Percentiles rank a stretch among this genome's conserved stretches.
Evolutionary conservation across 1,139 yeast genomes (phyloP).

Genomic region (Groenewaldozyma auringiensis): DNA sequence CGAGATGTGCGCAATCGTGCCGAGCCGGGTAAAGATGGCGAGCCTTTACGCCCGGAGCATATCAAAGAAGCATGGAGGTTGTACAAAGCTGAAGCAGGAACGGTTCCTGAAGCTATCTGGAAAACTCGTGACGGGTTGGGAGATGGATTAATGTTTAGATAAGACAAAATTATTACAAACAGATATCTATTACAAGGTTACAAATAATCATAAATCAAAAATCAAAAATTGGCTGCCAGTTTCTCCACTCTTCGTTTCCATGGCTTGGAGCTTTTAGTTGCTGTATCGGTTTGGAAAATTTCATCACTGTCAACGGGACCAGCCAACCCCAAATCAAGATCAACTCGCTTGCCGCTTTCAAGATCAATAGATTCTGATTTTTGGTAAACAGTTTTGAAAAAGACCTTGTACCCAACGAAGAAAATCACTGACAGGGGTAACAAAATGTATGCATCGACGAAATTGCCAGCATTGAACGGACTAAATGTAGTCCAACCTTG

Average conservation of each 20-base stretch:
- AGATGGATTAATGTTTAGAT: constrained; percentile 61
- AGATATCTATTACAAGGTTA: too few species aligned
- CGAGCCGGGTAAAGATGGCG: constrained; percentile 28
- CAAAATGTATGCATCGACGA: constrained; percentile 59
- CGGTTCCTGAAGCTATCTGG: constrained; percentile 61
- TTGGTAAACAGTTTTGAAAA: constrained; percentile 40
- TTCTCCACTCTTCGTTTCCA: not conserved
- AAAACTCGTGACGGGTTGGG: constrained; percentile 64
- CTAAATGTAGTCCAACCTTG: constrained; percentile 63
- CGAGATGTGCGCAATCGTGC: constrained; percentile 43
- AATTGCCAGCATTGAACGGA: constrained; percentile 52
- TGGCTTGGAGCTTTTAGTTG: too few species aligned
- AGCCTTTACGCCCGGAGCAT: constrained; percentile 75
- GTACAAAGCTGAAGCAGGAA: constrained; percentile 56
- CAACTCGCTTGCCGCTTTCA: constrained; percentile 32
- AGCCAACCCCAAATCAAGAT: too few species aligned
- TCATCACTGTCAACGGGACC: not conserved
- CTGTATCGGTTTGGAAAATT: too few species aligned
- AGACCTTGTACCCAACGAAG: constrained; percentile 36
- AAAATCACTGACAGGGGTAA: constrained; percentile 48
- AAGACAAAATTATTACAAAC: too few species aligned
- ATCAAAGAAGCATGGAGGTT: constrained; percentile 83
- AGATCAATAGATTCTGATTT: constrained; percentile 40
- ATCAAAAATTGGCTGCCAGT: not conserved
- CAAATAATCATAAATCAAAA: too few species aligned